These are phyloP conservation scores for Cercospora citrullina DNA, from an alignment of 2,329 filamentous ascomycete genomes.

Conservation along the genomic window DNA sequence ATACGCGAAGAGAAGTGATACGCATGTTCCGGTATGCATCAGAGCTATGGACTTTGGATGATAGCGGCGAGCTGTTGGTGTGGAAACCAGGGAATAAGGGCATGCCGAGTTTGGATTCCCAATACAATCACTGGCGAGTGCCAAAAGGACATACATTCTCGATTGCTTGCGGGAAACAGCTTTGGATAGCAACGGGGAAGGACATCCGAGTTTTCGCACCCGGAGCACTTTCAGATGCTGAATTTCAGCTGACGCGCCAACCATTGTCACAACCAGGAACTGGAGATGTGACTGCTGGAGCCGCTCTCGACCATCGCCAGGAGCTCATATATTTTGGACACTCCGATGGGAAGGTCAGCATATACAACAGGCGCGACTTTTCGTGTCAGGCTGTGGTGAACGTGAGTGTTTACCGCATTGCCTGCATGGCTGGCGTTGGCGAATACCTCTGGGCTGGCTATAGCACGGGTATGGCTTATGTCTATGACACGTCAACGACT, in stretches of 20 bases:
- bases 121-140: conserved; percentile 74
- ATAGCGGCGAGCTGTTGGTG: conserved; percentile 79
- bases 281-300: conserved; percentile 84
- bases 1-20: conserved; percentile 75
- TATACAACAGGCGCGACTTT: conserved; percentile 81
- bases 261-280: conserved; percentile 70
- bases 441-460: conserved; percentile 88
- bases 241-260: conserved; percentile 73
- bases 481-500: conserved; percentile 80
- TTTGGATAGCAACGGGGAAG: conserved; percentile 88
- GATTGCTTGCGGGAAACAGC: conserved; percentile 75
- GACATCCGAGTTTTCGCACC: conserved; percentile 83
- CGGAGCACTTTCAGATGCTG: conserved; percentile 63
- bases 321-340: conserved; percentile 88
- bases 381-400: conserved; percentile 77
- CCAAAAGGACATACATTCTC: conserved; percentile 84
- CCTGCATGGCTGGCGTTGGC: conserved; percentile 77
- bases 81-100: conserved; percentile 78
- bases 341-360: conserved; percentile 86
- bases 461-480: conserved; percentile 89
- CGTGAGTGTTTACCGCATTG: conserved; percentile 94
- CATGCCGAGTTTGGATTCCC: conserved; percentile 71
- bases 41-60: conserved; percentile 92
- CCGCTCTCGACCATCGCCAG: conserved; percentile 70
- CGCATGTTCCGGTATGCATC: conserved; percentile 84